Evolutionary conservation across 306 rosid species (phyloP).

Genomic region (Macrotyloma uniflorum): DNA sequence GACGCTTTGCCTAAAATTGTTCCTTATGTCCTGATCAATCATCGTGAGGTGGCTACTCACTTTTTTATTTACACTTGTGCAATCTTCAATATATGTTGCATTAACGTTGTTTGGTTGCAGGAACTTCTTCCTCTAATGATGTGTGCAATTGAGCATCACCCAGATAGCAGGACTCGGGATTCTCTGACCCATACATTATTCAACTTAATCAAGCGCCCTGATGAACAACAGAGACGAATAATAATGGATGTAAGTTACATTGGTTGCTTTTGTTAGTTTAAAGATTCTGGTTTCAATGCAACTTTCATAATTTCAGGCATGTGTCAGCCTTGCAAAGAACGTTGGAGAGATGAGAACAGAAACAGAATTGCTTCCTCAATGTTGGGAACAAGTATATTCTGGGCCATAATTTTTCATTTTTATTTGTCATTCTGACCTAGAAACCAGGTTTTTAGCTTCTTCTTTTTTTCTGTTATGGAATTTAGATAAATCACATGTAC

Average conservation of each 20-base stretch:
- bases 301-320: constrained; percentile 65
- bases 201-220: constrained; percentile 96
- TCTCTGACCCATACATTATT: constrained; percentile 95
- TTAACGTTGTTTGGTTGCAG: constrained; percentile 50
- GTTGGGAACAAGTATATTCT: constrained; percentile 94
- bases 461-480: constrained; percentile 29
- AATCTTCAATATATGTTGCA: constrained; percentile 14
- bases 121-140: constrained; percentile 95
- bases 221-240: constrained; percentile 84
- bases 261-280: constrained; percentile 27
- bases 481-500: constrained; percentile 86
- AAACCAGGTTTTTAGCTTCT: constrained; percentile 14
- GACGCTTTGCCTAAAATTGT: constrained; percentile 96
- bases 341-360: constrained; percentile 99
- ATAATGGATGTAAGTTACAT: constrained; percentile 86
- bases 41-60: constrained; percentile 76
- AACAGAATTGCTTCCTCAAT: constrained; percentile 96
- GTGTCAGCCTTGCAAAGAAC: constrained; percentile 88
- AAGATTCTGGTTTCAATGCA: constrained; percentile 22
- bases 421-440: constrained; percentile 27
- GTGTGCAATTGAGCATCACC: constrained; percentile 97
- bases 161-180: constrained; percentile 87
- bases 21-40: constrained; percentile 95
- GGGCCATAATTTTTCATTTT: constrained; percentile 7
- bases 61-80: constrained; percentile 3